phyloP scores from a whole-genome alignment of 177 flowering plant species.

The Tripterygium wilfordii region DNA sequence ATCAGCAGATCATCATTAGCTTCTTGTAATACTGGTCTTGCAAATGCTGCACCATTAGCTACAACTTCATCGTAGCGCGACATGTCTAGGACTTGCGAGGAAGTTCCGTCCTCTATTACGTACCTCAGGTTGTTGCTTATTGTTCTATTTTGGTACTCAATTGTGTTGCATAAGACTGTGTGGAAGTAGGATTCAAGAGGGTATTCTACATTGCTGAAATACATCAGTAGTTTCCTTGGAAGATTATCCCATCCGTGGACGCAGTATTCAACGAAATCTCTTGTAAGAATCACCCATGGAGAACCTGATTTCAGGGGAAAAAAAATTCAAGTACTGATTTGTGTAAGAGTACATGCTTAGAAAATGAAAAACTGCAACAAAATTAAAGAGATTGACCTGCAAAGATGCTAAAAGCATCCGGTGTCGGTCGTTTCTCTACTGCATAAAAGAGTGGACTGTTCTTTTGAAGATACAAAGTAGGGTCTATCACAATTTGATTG shows the following conservation, averaged over 20 bases:
- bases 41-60: slow-evolving; percentile 25
- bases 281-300: slow-evolving; percentile 30
- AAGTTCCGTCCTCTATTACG: slow-evolving; percentile 3
- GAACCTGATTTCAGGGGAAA: too few species aligned
- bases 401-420: slow-evolving; percentile 40
- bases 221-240: slow-evolving; percentile 44
- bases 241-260: slow-evolving; percentile 42
- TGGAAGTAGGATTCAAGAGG: slow-evolving; percentile 44
- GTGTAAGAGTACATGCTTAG: too few species aligned
- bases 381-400: slow-evolving; percentile 25
- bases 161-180: slow-evolving; percentile 38
- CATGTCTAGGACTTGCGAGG: not conserved
- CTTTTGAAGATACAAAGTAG: slow-evolving; percentile 19
- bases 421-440: slow-evolving; percentile 25
- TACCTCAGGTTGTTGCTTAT: slow-evolving; percentile 24
- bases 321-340: too few species aligned
- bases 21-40: slow-evolving; percentile 21
- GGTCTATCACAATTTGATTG: slow-evolving; percentile 33
- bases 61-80: slow-evolving; percentile 13
- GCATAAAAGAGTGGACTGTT: slow-evolving; percentile 22
- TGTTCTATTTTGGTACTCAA: slow-evolving; percentile 29
- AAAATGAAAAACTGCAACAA: too few species aligned
- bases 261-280: slow-evolving; percentile 36
- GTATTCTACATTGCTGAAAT: slow-evolving; percentile 25
- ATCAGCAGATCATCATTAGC: slow-evolving; percentile 14